Base-by-base conservation (phyloP, 495 filamentous ascomycete species). In the Cercophora samala region DNA sequence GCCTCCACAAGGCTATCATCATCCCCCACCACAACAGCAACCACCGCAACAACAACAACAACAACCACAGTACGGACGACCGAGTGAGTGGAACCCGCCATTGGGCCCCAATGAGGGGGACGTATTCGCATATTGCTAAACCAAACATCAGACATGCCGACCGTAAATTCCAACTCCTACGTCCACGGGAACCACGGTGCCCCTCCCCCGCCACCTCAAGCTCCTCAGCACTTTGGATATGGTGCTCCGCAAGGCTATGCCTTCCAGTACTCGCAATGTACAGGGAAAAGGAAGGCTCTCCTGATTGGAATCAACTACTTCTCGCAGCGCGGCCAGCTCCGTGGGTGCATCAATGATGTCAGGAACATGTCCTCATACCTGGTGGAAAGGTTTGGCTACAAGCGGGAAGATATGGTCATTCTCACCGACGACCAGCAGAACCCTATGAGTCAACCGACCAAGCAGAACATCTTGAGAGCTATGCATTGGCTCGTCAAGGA, bases 401-500 rank as follows among this genome's bases (percentile, higher is more conserved):
- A 92, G 73, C 85, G 95, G 56, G 95, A 98, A 74, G 94, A 98
- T 77, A 99, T 99, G 95, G 95, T 99, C 18, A 89, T 96, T 67
- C 83, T 99, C 75, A 98, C 95, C 32, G 95, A 99, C 75, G 95
- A 99, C 74, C 93, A 97, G 78, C 92, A 96, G 76, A 94, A 97
- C 70, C 92, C 93, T 18, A 96, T 97, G 90, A 96, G 92, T 78
- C 92, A 96, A 77, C 95, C 95, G 18, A 97, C 93, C 1, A 97
- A 97, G 78, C 90, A 90, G 64, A 99, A 99, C 73, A 97, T 99
- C 64, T 79, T 99, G 25, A 86, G 96, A 21, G 95, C 95, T 22
- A 98, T 98, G 95, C 94, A 97, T 77, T 99, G 95, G 95, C 81
- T 99, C 26, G 93, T 98, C 51, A 97, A 97, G 78, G 94, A 97